phyloP scores from a whole-genome alignment of 139 green algal genomes.

The Mychonastes homosphaera region DNA sequence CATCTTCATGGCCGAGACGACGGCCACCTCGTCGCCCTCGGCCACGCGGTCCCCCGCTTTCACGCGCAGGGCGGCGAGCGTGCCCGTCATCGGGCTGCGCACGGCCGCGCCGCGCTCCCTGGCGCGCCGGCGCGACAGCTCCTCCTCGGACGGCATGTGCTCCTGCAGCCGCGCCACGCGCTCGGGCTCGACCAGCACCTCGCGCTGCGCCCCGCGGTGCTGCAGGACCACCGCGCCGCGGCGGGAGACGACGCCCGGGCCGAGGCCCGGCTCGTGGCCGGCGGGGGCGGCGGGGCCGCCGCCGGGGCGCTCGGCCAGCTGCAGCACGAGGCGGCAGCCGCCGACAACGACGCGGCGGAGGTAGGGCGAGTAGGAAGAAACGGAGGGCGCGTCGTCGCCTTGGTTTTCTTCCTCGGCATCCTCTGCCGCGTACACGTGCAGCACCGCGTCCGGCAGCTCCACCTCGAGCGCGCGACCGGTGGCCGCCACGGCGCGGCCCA shows the following conservation, averaged over 20 bases:
- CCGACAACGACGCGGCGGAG: constrained; percentile 7
- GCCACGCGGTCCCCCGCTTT: no score
- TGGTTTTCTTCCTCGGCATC: neutral
- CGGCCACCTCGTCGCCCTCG: no score
- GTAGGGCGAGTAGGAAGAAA: constrained; percentile 4
- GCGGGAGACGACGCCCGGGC: constrained; percentile 8
- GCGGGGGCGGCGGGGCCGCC: neutral
- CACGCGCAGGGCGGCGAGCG: constrained; percentile 4
- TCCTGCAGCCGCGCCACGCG: constrained; percentile 1
- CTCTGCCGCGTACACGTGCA: constrained; percentile 4
- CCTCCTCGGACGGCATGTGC: neutral
- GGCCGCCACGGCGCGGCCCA: constrained; percentile 2
- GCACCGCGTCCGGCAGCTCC: constrained; percentile 3
- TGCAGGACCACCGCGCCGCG: constrained; percentile 10
- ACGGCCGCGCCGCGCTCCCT: neutral
- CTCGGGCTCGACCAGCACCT: constrained; percentile 10
- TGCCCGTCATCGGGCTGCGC: constrained; percentile 11
- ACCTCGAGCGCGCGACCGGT: constrained; percentile 10
- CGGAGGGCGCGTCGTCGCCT: no score
- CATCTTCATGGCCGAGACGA: no score
- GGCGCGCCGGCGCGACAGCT: no score
- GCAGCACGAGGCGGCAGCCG: constrained; percentile 5
- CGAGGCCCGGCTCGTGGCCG: neutral
- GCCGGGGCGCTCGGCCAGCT: neutral
- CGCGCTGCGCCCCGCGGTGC: constrained; percentile 8